Evolutionary conservation across 129 eudicot genomes (phyloP).

Genomic region (Flaveria trinervia): DNA sequence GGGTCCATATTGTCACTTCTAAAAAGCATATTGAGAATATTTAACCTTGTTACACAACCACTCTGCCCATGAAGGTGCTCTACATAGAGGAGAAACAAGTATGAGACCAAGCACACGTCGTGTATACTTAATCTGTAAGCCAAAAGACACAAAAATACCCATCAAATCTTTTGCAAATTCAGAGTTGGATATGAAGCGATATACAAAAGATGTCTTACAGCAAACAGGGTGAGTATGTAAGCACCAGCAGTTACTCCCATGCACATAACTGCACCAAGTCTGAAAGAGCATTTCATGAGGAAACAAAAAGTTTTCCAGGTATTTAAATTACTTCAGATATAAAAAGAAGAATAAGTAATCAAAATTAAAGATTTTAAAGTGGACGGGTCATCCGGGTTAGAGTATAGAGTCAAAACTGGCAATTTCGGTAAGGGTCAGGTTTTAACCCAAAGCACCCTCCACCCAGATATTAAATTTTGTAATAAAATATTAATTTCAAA

Average conservation of each 20-base stretch:
- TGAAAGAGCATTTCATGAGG: conserved; percentile 35
- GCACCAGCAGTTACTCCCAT: conserved; percentile 99
- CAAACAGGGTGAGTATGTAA: conserved; percentile 79
- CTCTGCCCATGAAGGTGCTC: conserved; percentile 93
- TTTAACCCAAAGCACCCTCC: background rate
- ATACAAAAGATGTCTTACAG: conserved; percentile 52
- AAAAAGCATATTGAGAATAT: conserved; percentile 23
- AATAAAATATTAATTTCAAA: background rate
- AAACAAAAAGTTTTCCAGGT: conserved; percentile 9
- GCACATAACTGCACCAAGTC: conserved; percentile 87
- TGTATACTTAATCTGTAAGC: conserved; percentile 63
- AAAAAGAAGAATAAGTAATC: background rate
- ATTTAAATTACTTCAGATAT: background rate
- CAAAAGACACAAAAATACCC: conserved; percentile 18
- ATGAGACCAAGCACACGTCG: conserved; percentile 79
- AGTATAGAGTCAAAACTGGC: background rate
- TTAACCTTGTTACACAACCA: conserved; percentile 89
- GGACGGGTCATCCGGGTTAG: background rate
- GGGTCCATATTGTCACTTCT: background rate
- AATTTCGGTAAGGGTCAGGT: background rate
- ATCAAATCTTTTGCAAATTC: conserved; percentile 6
- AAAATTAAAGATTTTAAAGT: background rate
- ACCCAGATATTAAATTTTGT: background rate
- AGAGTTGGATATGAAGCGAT: background rate
- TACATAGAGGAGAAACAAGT: conserved; percentile 89